Evolutionary conservation across 2,329 filamentous ascomycete genomes (phyloP).

Genomic region (Elsinoe perseae): DNA sequence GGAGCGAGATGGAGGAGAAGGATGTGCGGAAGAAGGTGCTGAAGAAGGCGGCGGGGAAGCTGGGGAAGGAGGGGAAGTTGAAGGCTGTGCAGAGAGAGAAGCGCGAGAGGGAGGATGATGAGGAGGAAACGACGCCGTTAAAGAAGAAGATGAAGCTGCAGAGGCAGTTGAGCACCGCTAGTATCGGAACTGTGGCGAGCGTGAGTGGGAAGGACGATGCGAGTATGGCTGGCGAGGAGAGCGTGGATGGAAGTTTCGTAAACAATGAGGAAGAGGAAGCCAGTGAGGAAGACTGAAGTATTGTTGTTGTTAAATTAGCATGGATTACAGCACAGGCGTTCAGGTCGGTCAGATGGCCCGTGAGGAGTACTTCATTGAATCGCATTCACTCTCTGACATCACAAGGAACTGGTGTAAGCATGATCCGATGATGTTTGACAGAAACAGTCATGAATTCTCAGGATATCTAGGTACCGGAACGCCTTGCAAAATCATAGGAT

Average conservation of each 20-base stretch:
- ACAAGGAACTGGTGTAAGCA: no score
- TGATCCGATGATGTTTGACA: neutral
- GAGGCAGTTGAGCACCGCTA: constrained; percentile 30
- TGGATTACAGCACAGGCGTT: neutral
- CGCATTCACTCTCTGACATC: neutral
- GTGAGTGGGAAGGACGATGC: constrained; percentile 5
- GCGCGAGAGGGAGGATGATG: constrained; percentile 30
- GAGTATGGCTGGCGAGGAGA: constrained; percentile 25
- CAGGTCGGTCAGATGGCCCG: neutral
- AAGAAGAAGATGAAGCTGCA: constrained; percentile 33
- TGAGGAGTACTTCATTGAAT: neutral
- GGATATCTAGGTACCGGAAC: constrained; percentile 7
- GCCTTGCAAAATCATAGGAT: neutral
- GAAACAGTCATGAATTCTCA: neutral
- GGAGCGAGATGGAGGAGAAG: constrained; percentile 19
- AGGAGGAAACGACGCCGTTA: constrained; percentile 25
- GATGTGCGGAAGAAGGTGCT: constrained; percentile 31
- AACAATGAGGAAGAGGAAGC: constrained; percentile 24
- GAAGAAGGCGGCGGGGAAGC: constrained; percentile 36
- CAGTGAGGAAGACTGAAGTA: constrained; percentile 25
- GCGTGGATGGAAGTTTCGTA: constrained; percentile 31
- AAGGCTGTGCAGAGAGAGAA: constrained; percentile 24
- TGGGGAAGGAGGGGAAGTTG: constrained; percentile 36
- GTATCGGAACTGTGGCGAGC: constrained; percentile 24
- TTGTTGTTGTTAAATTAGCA: neutral